Conservation (phyloP, 1,139 yeast species). For the Geotrichum phurueaensis region DNA sequence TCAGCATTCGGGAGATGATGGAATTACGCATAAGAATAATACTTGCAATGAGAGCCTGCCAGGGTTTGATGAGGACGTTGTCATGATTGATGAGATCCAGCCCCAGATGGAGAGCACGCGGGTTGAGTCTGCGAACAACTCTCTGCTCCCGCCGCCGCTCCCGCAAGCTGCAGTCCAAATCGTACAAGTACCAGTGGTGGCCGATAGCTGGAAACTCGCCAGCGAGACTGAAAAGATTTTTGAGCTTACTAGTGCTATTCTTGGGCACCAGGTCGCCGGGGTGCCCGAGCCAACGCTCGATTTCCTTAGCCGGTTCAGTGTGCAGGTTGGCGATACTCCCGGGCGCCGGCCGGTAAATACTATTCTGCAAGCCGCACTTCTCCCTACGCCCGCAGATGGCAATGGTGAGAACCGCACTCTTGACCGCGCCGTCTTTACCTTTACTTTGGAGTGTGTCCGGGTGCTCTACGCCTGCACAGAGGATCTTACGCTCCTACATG, state of each 20-base stretch:
- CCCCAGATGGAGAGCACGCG: not conserved
- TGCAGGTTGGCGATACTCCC: not conserved
- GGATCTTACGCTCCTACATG: constrained; percentile 17
- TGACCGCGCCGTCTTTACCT: not conserved
- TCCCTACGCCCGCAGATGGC: not conserved
- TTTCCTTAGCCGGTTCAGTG: not conserved
- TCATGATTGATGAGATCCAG: not conserved
- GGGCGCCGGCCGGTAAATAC: not conserved
- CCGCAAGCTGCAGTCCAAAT: not conserved
- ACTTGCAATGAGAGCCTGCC: not conserved
- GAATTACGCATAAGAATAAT: not conserved
- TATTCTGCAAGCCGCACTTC: not conserved
- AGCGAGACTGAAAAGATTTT: not conserved
- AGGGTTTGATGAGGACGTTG: not conserved
- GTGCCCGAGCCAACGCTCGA: not conserved
- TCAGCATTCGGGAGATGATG: not conserved
- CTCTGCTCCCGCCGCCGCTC: not conserved
- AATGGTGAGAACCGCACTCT: not conserved
- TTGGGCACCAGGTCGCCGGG: not conserved
- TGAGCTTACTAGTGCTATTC: not conserved
- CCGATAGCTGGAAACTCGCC: not conserved
- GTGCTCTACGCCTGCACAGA: not conserved
- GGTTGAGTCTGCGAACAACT: not conserved
- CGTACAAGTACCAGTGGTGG: not conserved
- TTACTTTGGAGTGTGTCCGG: not conserved